Evolutionary conservation across 2,329 filamentous ascomycete genomes (phyloP).

Genomic region (Tothia fuscella): DNA sequence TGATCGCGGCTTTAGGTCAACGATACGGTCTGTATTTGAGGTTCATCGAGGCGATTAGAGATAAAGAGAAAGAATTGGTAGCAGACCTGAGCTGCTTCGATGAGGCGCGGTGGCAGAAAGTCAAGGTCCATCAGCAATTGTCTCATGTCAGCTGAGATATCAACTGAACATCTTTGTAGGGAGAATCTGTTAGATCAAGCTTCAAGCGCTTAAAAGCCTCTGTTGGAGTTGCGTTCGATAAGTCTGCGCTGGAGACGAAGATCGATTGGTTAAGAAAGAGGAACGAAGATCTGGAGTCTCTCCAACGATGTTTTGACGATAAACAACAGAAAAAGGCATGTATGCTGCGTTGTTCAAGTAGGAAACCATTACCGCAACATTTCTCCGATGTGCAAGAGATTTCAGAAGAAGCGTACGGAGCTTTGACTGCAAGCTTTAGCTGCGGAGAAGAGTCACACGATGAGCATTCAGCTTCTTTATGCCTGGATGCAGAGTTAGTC

Average conservation of each 20-base stretch:
- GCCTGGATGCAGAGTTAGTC: neutral
- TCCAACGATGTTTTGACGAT: neutral
- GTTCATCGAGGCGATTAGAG: neutral
- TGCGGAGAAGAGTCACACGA: neutral
- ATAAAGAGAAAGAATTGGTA: neutral
- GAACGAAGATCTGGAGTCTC: neutral
- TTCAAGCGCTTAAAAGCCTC: neutral
- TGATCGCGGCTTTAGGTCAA: neutral
- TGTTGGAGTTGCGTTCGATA: neutral
- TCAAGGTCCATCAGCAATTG: too few species aligned
- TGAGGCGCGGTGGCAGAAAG: neutral
- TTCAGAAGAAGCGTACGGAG: neutral
- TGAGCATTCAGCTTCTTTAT: neutral
- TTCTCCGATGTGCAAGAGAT: neutral
- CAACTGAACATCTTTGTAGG: too few species aligned
- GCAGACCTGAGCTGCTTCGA: neutral
- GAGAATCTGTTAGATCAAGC: too few species aligned
- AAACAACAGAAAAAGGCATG: neutral
- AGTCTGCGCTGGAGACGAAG: neutral
- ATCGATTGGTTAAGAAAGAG: neutral
- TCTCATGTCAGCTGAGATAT: too few species aligned
- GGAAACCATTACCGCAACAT: neutral
- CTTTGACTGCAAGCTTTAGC: neutral
- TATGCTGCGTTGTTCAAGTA: neutral
- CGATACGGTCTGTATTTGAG: neutral